These are phyloP conservation scores for Capsicum baccatum DNA, from an alignment of 257 asterid genomes.

Conservation along the genomic window DNA sequence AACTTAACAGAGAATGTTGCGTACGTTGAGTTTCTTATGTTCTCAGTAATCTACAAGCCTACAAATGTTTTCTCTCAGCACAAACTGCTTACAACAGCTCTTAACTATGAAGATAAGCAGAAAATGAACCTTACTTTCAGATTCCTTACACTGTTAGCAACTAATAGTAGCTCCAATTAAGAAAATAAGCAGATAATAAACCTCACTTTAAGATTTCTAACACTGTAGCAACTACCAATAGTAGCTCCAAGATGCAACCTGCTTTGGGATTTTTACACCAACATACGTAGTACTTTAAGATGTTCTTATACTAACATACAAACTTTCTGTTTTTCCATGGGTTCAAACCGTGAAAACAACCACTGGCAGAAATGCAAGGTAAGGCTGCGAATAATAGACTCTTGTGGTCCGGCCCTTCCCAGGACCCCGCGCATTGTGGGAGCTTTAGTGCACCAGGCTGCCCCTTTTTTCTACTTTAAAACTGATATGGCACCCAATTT, in stretches of 20 bases:
- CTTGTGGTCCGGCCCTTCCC: too few species aligned
- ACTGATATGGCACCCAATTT: neutral
- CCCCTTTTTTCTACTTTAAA: neutral
- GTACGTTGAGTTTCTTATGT: neutral
- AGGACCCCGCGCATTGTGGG: too few species aligned
- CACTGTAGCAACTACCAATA: neutral
- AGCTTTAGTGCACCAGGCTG: too few species aligned
- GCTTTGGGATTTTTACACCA: neutral
- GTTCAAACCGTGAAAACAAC: too few species aligned
- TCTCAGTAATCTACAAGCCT: neutral
- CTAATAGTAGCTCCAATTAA: neutral
- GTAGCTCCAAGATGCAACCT: neutral
- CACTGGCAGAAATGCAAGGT: too few species aligned
- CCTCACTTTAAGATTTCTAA: neutral
- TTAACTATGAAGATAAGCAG: too few species aligned
- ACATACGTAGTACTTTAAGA: neutral
- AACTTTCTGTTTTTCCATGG: neutral
- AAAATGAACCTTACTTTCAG: too few species aligned
- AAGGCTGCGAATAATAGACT: too few species aligned
- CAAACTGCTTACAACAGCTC: neutral
- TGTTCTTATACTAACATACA: neutral
- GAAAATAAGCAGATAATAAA: neutral
- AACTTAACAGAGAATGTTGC: slow-evolving; percentile 16
- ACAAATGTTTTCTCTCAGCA: neutral
- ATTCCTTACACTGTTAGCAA: too few species aligned